Evolutionary conservation across 495 filamentous ascomycete genomes (phyloP), one percentile per base, ranked within the genome.

Genomic region (Aspergillus ellipticus): DNA sequence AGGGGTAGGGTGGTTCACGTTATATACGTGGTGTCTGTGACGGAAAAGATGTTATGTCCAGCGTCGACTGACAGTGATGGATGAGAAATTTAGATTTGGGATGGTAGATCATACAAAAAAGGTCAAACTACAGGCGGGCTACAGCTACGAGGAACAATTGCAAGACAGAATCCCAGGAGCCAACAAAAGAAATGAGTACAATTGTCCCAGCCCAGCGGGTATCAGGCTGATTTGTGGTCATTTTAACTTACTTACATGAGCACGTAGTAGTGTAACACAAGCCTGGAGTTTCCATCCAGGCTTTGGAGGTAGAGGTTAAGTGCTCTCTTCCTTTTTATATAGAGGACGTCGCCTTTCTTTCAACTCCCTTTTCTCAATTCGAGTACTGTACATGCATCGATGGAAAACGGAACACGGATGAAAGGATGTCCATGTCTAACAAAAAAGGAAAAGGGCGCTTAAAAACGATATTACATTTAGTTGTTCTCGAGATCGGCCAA

Each of bases 401-500:
- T 67, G 67, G 61, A 71, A 73, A 74, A 58, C 63, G 70, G 66
- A 68, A 61, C 59, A 69, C 51, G 61, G 60, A 65, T 58, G 66
- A 67, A 62, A 63, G 60, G 45, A 60, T 57, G 59, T 62, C 56
- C 61, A 64, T 65, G 61, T 70, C 64, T 60, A 64, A 72, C 70
- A 70, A 67, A 67, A 62, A 66, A 60, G 55, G 59, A 68, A 68
- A 65, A 64, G 58, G 65, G 63, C 65, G 57, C 65, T 66, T 62
- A 62, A 69, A 61, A 69, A 72, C 69, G 72, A 67, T 73, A 68
- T 71, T 69, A 75, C 72, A 77, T 81, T 80, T 86, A 88, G 58
- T 74, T 79, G 78, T 80, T 82, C 81, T 94, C 89, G 61, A 98
- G 79, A 70, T 97, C 94, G 64, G 94, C 92, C 76, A 97, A 77